Percentiles rank a stretch among this genome's conserved stretches.
These are phyloP conservation scores for Hypoxylon rubiginosum DNA, from an alignment of 2,329 filamentous ascomycete species.

Conservation along the genomic window DNA sequence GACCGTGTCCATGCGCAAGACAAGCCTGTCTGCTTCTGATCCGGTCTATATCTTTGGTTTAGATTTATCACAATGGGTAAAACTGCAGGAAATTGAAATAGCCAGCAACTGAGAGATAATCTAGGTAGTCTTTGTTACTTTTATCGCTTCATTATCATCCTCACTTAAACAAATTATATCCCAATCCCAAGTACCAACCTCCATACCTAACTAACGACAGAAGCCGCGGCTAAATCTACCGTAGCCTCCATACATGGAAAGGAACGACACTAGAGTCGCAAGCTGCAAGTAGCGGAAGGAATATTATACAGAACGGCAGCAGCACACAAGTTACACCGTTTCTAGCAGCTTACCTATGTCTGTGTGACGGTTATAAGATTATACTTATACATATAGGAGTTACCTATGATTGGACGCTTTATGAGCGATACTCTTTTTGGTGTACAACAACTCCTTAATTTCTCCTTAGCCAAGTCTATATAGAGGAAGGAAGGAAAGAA, in stretches of 20 bases:
- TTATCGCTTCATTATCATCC: background rate
- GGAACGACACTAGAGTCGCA: background rate
- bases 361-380: constrained; percentile 7
- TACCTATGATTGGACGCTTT: too few relatives aligned
- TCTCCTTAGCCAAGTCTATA: background rate
- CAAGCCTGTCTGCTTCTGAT: background rate
- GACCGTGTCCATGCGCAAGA: constrained; percentile 16
- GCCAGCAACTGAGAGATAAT: background rate
- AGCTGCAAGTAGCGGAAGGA: background rate
- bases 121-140: constrained; percentile 1
- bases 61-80: background rate
- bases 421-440: too few relatives aligned
- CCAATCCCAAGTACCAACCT: too few relatives aligned
- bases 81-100: background rate
- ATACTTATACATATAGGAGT: background rate
- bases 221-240: constrained; percentile 36
- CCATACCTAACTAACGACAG: constrained; percentile 1
- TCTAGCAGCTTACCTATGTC: constrained; percentile 2
- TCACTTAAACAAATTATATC: constrained; percentile 12
- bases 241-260: background rate
- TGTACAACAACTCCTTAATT: background rate
- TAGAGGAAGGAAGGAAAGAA: background rate
- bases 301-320: background rate
- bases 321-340: background rate
- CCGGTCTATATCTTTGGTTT: background rate